A percentile compares a stretch with the other conserved stretches of the same genome.
Evolutionary conservation across 2,329 filamentous ascomycete species (phyloP).

Genomic region (Allantophomopsis lycopodina): DNA sequence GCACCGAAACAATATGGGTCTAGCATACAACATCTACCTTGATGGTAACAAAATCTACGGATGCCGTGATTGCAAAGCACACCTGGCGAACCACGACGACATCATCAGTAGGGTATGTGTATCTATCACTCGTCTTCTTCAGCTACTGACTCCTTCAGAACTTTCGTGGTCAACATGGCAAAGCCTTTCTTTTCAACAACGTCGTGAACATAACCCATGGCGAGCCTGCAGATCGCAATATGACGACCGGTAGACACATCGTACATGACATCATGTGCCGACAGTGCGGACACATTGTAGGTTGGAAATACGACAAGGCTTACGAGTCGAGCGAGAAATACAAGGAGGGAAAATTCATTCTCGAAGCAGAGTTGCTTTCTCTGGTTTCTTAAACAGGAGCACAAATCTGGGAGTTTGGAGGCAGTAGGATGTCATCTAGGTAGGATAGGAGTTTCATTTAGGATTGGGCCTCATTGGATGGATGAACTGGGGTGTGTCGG

Average conservation of each 20-base stretch:
- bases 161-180: slow-evolving; percentile 96
- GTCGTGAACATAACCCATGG: slow-evolving; percentile 84
- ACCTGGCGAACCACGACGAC: slow-evolving; percentile 88
- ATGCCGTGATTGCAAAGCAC: slow-evolving; percentile 90
- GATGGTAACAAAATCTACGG: slow-evolving; percentile 79
- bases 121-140: slow-evolving; percentile 1
- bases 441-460: too few relatives aligned
- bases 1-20: slow-evolving; percentile 47
- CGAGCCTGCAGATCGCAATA: slow-evolving; percentile 85
- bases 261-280: slow-evolving; percentile 87
- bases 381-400: slow-evolving; percentile 40
- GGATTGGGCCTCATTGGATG: too few relatives aligned
- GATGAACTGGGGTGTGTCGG: too few relatives aligned
- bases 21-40: slow-evolving; percentile 85
- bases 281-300: slow-evolving; percentile 84
- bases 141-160: slow-evolving; percentile 42
- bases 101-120: slow-evolving; percentile 77
- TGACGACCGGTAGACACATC: slow-evolving; percentile 92
- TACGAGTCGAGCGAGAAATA: slow-evolving; percentile 90
- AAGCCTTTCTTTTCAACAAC: slow-evolving; percentile 88
- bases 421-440: too few relatives aligned
- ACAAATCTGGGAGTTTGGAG: background rate
- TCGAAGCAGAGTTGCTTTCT: slow-evolving; percentile 83
- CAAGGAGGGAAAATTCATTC: slow-evolving; percentile 96
- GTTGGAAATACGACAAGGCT: slow-evolving; percentile 98